Evolutionary conservation across 495 filamentous ascomycete genomes (phyloP).

Genomic region (Thozetella sp.): DNA sequence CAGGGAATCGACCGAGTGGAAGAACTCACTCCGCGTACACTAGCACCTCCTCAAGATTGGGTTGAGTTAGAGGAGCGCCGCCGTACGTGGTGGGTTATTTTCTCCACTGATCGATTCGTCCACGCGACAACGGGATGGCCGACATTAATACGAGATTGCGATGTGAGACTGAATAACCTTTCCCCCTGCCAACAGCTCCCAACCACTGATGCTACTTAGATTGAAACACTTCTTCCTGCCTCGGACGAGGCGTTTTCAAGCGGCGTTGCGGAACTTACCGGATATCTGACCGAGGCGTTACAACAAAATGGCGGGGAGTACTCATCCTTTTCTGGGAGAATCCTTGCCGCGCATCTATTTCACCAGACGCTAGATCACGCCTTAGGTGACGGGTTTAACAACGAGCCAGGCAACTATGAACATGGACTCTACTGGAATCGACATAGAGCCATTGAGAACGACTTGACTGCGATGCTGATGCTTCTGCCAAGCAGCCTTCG

Average conservation of each 20-base stretch:
- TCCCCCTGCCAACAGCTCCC: not conserved
- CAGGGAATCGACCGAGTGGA: constrained; percentile 1
- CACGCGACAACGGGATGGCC: constrained; percentile 9
- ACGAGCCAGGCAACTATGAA: not conserved
- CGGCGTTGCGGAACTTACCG: constrained; percentile 1
- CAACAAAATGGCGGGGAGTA: not conserved
- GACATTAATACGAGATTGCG: constrained; percentile 1
- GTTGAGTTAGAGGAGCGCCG: constrained; percentile 9
- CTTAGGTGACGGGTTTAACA: not conserved
- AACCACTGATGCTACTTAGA: constrained; percentile 1
- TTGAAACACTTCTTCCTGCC: constrained; percentile 7
- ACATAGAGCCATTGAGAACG: constrained; percentile 5
- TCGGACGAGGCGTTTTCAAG: constrained; percentile 9
- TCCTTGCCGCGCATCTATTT: constrained; percentile 7
- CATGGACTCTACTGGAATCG: constrained; percentile 7
- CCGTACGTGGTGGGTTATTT: constrained; percentile 12
- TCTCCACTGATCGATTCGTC: constrained; percentile 5
- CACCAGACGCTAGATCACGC: constrained; percentile 7
- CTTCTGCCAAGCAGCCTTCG: constrained; percentile 5
- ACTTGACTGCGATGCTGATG: constrained; percentile 5
- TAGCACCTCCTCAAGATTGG: constrained; percentile 1
- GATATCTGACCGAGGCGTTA: not conserved
- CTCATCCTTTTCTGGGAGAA: constrained; percentile 4
- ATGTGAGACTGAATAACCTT: constrained; percentile 6
- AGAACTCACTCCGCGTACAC: not conserved